phyloP scores from a whole-genome alignment of 2,329 filamentous ascomycete species.

The Coniochaeta sp. region DNA sequence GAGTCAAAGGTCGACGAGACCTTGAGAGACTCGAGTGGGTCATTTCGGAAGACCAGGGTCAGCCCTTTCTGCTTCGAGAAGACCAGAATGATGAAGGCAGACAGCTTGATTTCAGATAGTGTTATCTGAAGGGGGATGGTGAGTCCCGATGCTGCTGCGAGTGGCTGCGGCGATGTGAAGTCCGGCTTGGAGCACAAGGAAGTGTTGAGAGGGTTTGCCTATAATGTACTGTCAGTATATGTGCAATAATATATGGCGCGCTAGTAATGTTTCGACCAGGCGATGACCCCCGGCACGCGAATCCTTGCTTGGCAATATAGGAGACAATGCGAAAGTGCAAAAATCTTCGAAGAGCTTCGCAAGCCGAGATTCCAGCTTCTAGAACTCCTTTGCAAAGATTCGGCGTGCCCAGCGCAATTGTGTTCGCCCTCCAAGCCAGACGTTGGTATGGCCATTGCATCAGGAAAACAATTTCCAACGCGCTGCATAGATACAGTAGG shows the following conservation, averaged over 20 bases:
- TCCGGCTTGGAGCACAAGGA: constrained; percentile 85
- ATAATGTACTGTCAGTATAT: constrained; percentile 32
- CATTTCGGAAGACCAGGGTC: constrained; percentile 95
- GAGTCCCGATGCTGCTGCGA: constrained; percentile 83
- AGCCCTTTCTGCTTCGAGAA: constrained; percentile 97
- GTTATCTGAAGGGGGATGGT: constrained; percentile 98
- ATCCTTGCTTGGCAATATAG: constrained; percentile 27
- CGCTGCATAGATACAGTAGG: background rate
- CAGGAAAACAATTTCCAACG: background rate
- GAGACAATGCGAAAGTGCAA: constrained; percentile 21
- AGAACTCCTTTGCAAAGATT: background rate
- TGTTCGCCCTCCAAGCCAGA: background rate
- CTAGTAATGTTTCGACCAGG: constrained; percentile 14
- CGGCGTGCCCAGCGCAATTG: background rate
- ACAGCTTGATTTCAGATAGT: constrained; percentile 88
- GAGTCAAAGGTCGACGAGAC: constrained; percentile 99
- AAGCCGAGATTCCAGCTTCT: background rate
- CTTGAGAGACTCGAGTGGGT: constrained; percentile 94
- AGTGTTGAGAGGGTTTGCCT: constrained; percentile 94
- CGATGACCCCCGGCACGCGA: constrained; percentile 15
- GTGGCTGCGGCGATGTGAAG: constrained; percentile 86
- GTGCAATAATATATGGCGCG: constrained; percentile 33
- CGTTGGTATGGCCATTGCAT: background rate
- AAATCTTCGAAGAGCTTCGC: background rate
- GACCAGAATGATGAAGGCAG: constrained; percentile 93